Conservation (phyloP, 352 stramenopile species). For the Phytopythium aichiense region DNA sequence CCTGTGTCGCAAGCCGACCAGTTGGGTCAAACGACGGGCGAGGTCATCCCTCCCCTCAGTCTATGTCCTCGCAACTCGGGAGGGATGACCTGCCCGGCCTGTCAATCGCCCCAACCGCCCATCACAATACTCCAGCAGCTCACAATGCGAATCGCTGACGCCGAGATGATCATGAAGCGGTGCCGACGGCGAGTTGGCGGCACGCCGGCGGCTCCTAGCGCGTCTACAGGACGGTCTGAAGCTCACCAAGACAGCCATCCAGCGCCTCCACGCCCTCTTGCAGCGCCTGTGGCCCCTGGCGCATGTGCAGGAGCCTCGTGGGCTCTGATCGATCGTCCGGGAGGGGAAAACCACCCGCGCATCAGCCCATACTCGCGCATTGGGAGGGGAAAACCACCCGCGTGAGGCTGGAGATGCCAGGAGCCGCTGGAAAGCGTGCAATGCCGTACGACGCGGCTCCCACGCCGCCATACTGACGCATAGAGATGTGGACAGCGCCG, state of each 20-base stretch:
- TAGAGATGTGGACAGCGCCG: slow-evolving; percentile 21
- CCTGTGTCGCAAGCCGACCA: neutral
- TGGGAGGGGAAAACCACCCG: slow-evolving; percentile 9
- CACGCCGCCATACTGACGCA: slow-evolving; percentile 10
- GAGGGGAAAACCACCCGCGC: slow-evolving; percentile 15
- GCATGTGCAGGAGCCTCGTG: too few species aligned
- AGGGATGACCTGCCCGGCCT: slow-evolving; percentile 4
- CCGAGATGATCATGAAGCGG: too few species aligned
- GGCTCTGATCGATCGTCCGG: neutral
- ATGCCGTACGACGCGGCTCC: slow-evolving; percentile 15
- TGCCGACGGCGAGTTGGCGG: too few species aligned
- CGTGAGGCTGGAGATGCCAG: neutral
- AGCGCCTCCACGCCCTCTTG: neutral
- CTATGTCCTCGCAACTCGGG: neutral
- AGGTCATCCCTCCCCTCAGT: slow-evolving; percentile 11
- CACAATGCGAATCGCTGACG: too few species aligned
- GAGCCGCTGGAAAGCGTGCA: slow-evolving; percentile 10
- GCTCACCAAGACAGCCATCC: neutral
- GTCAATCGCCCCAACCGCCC: too few species aligned
- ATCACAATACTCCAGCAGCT: too few species aligned
- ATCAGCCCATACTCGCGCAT: neutral
- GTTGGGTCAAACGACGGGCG: neutral
- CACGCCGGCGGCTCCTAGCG: too few species aligned
- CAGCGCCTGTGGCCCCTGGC: too few species aligned
- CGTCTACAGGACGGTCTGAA: slow-evolving; percentile 1